A percentile compares a stretch with the other conserved stretches of the same genome.
These are phyloP conservation scores for Apiospora kogelbergensis DNA, from an alignment of 2,329 filamentous ascomycete species.

Conservation along the genomic window DNA sequence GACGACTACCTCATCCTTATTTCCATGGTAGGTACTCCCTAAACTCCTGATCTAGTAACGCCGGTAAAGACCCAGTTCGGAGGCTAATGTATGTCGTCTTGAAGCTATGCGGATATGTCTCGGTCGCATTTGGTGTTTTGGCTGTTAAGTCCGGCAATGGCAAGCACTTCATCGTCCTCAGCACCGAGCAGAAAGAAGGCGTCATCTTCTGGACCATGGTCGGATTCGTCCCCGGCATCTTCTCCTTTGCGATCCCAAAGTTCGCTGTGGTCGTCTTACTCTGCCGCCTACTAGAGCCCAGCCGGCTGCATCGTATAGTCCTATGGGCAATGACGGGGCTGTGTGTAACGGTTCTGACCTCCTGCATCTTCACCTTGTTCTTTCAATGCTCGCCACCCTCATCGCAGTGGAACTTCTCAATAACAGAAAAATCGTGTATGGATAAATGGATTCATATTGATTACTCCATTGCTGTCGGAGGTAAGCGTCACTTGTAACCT, in stretches of 20 bases:
- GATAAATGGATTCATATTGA: neutral
- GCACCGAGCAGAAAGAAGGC: slow-evolving; percentile 17
- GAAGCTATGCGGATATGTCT: slow-evolving; percentile 24
- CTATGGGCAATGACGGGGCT: neutral
- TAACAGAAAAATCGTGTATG: neutral
- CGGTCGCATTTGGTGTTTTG: slow-evolving; percentile 25
- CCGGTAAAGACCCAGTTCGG: neutral
- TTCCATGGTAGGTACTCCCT: neutral
- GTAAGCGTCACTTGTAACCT: neutral
- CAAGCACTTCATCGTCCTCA: slow-evolving; percentile 26
- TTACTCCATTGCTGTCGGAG: neutral
- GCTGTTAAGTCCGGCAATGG: slow-evolving; percentile 31
- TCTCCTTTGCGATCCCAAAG: slow-evolving; percentile 28
- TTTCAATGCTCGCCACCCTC: neutral
- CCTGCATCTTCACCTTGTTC: neutral
- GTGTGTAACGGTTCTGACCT: neutral
- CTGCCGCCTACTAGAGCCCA: slow-evolving; percentile 24
- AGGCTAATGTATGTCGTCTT: neutral
- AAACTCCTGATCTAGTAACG: too few species aligned
- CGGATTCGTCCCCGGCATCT: slow-evolving; percentile 27
- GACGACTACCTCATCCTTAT: slow-evolving; percentile 1
- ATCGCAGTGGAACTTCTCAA: neutral
- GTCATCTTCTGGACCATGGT: slow-evolving; percentile 25
- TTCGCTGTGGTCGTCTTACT: slow-evolving; percentile 27
- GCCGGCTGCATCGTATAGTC: slow-evolving; percentile 14